Conservation (phyloP, 345 rosid species). For the Nephelium lappaceum region DNA sequence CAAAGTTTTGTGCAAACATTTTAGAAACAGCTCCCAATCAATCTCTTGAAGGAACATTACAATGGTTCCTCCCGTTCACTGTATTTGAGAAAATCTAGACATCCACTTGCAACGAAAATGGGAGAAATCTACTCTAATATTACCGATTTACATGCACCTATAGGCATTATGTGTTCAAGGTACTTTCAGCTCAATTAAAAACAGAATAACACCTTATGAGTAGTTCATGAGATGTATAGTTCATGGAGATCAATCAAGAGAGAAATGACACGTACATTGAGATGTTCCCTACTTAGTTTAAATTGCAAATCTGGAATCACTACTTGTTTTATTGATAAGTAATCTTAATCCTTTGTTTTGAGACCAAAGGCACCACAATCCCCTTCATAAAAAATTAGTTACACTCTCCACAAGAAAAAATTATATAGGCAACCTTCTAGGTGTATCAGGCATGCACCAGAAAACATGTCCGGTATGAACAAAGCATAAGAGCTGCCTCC, state of each 20-base stretch:
- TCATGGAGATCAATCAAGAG: neutral
- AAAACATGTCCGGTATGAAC: neutral
- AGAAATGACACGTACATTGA: neutral
- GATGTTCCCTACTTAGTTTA: neutral
- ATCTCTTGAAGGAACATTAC: neutral
- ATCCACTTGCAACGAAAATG: neutral
- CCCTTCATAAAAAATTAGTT: neutral
- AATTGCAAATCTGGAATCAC: conserved; percentile 6
- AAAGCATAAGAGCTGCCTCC: neutral
- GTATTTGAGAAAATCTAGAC: neutral
- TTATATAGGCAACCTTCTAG: neutral
- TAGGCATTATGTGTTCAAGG: neutral
- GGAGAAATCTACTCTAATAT: neutral
- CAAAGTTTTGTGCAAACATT: neutral
- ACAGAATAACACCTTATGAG: neutral
- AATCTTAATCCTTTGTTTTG: neutral
- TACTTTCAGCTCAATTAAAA: neutral
- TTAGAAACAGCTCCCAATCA: neutral
- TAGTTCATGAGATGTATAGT: conserved; percentile 1
- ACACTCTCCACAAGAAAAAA: neutral
- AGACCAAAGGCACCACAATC: neutral
- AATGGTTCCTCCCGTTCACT: neutral
- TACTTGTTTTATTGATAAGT: neutral
- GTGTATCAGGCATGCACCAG: neutral
- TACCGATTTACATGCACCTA: neutral